Conservation (phyloP, 1,284 basidiomycete species). For the Termitomyces sp. region DNA sequence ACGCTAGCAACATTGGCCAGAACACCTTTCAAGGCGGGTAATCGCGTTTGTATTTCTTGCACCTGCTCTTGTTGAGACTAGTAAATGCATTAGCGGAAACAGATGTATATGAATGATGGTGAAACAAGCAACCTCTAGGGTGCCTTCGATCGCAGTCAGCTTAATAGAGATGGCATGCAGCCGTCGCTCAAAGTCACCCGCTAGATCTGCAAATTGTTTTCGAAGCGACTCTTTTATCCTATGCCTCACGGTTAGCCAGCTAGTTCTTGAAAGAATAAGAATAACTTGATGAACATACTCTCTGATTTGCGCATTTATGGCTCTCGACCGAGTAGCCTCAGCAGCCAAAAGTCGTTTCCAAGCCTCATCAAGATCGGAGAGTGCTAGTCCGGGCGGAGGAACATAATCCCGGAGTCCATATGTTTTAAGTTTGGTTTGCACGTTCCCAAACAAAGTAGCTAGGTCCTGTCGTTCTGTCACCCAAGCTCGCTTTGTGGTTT, state of each 20-base stretch:
- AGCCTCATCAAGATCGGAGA: constrained; percentile 71
- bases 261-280: neutral
- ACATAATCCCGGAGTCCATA: constrained; percentile 84
- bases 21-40: constrained; percentile 56
- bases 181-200: constrained; percentile 79
- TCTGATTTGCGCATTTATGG: constrained; percentile 89
- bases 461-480: constrained; percentile 89
- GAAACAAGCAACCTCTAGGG: constrained; percentile 57
- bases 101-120: neutral
- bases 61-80: constrained; percentile 35
- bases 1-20: constrained; percentile 53
- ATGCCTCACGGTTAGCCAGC: neutral
- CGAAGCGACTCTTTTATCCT: constrained; percentile 90
- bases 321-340: constrained; percentile 76
- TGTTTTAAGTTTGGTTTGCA: constrained; percentile 91
- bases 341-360: constrained; percentile 75
- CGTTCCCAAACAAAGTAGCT: constrained; percentile 85
- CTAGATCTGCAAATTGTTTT: constrained; percentile 78
- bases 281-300: constrained; percentile 49
- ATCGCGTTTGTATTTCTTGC: constrained; percentile 53
- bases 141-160: constrained; percentile 73
- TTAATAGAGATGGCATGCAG: constrained; percentile 72
- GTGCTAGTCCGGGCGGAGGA: constrained; percentile 67
- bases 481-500: constrained; percentile 82
- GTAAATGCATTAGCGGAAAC: neutral